Evolutionary conservation across 768 basidiomycete species (phyloP).

Genomic region (Mycena amicta): DNA sequence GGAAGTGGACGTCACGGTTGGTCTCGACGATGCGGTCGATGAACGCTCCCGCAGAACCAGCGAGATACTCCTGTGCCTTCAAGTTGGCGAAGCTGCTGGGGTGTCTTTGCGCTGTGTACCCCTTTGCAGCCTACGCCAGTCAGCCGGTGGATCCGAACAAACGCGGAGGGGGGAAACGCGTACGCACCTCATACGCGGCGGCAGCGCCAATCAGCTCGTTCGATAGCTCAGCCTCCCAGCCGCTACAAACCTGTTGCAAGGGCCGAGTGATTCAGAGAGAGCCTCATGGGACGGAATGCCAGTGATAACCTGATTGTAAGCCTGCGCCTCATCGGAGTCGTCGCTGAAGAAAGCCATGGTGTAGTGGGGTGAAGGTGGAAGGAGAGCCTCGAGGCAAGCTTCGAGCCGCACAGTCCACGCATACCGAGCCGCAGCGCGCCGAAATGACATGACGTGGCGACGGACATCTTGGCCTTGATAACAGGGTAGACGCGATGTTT

Average conservation of each 20-base stretch:
- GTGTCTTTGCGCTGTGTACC: conserved; percentile 44
- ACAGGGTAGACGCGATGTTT: too few relatives aligned
- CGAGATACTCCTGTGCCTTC: conserved; percentile 49
- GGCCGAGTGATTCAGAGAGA: background rate
- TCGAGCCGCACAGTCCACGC: too few relatives aligned
- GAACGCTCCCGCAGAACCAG: conserved; percentile 44
- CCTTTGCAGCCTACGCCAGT: conserved; percentile 44
- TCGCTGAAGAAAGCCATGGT: background rate
- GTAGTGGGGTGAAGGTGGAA: too few relatives aligned
- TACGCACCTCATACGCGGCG: background rate
- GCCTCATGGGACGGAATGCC: too few relatives aligned
- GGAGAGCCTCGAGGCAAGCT: too few relatives aligned
- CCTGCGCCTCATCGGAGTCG: background rate
- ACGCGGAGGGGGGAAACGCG: background rate
- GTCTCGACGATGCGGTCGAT: conserved; percentile 47
- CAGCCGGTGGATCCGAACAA: background rate
- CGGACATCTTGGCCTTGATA: too few relatives aligned
- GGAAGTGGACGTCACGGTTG: too few relatives aligned
- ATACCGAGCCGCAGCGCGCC: too few relatives aligned
- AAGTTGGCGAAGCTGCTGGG: conserved; percentile 39
- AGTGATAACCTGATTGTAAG: background rate
- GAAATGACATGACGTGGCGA: too few relatives aligned
- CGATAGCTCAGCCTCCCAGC: background rate
- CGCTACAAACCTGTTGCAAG: background rate
- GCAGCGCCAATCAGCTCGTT: background rate